Evolutionary conservation across 805 yeast genomes (phyloP).

Genomic region (Starmerella floris): DNA sequence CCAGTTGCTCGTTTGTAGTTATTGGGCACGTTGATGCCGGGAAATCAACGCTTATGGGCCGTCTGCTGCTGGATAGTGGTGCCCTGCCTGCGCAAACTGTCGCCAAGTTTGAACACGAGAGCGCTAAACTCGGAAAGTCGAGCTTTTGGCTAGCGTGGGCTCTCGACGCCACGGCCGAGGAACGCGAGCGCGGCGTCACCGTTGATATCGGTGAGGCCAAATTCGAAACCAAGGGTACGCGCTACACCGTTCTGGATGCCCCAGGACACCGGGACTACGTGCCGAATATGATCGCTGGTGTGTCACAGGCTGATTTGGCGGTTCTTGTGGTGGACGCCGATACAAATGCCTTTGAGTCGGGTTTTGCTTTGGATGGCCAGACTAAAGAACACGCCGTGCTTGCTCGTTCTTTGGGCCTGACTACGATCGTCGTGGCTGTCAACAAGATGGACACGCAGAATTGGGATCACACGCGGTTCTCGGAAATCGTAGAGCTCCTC

Average conservation of each 20-base stretch:
- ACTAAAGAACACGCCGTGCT: conserved; percentile 66
- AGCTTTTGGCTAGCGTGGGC: conserved; percentile 80
- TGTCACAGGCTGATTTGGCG: conserved; percentile 65
- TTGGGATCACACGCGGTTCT: conserved; percentile 44
- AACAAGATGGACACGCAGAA: conserved; percentile 56
- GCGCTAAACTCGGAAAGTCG: conserved; percentile 55
- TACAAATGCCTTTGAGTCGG: conserved; percentile 56
- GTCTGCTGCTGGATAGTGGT: conserved; percentile 53
- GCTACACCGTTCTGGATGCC: conserved; percentile 65
- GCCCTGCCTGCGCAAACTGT: conserved; percentile 53
- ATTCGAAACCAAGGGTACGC: conserved; percentile 42
- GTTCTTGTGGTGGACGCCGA: conserved; percentile 56
- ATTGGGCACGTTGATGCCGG: conserved; percentile 85
- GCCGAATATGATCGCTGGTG: conserved; percentile 78
- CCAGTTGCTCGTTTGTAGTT: conserved; percentile 41
- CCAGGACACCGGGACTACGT: conserved; percentile 77
- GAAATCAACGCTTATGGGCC: conserved; percentile 66
- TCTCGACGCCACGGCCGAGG: conserved; percentile 68
- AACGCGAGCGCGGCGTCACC: conserved; percentile 63
- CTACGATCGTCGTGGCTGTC: conserved; percentile 44
- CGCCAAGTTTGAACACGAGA: conserved; percentile 49
- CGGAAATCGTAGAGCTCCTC: conserved; percentile 38
- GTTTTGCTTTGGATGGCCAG: conserved; percentile 55
- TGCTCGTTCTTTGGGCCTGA: conserved; percentile 55
- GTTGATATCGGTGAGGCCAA: conserved; percentile 60